A percentile compares a stretch with the other conserved stretches of the same genome.
Evolutionary conservation across 1,284 basidiomycete species (phyloP).

Genomic region (Singerocomus inundabilis): DNA sequence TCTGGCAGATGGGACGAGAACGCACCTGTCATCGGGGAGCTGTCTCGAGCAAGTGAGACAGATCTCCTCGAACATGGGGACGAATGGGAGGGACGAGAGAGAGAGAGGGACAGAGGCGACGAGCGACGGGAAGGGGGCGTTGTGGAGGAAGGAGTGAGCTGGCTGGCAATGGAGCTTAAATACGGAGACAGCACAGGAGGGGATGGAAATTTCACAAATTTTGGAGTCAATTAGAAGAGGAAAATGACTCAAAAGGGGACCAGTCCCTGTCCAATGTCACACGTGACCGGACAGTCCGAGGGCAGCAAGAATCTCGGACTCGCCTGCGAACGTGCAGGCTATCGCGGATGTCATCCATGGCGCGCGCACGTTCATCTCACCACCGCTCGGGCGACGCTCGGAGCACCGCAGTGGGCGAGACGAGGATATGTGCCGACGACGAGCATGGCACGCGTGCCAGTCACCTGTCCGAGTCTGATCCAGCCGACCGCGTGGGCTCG

Average conservation of each 20-base stretch:
- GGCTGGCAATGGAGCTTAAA: conserved; percentile 28
- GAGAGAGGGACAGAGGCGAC: neutral
- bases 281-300: conserved; percentile 17
- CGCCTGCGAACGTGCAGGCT: no score
- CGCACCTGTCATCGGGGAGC: conserved; percentile 59
- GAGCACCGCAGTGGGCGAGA: no score
- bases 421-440: no score
- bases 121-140: conserved; percentile 16
- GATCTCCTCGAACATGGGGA: conserved; percentile 70
- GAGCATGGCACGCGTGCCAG: no score
- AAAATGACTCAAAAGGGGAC: conserved; percentile 37
- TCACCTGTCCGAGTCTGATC: no score
- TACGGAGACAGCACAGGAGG: conserved; percentile 38
- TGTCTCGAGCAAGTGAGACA: conserved; percentile 68
- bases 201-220: conserved; percentile 36
- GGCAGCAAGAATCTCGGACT: no score
- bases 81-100: neutral
- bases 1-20: conserved; percentile 23
- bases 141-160: conserved; percentile 19
- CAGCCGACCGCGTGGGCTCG: no score
- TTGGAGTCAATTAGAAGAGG: conserved; percentile 27
- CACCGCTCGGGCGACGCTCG: no score
- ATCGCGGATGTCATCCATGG: no score
- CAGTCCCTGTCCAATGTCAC: conserved; percentile 23
- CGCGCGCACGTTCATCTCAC: no score